Base-by-base conservation (phyloP, 2,329 filamentous ascomycete species). In the Shiraia sp. region DNA sequence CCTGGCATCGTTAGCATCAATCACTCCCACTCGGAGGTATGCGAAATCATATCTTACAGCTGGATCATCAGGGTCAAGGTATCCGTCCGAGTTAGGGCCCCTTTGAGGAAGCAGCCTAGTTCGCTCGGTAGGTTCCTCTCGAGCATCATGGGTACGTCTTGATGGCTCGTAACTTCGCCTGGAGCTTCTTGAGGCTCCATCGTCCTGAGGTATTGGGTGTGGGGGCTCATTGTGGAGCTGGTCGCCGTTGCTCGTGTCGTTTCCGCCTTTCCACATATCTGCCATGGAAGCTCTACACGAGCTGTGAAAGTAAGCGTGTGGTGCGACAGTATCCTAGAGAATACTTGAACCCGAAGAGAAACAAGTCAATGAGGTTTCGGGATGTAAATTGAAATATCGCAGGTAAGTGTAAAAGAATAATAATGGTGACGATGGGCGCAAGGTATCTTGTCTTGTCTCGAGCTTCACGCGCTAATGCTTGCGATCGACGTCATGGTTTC, bases 61-160 rank as follows among this genome's bases (percentile, higher is more conserved):
- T 65, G 87, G 88, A 65, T 91, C 87, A 74, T 90, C 86, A 10
- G 87, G 87, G 58, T 86, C 87, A 40, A 91, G 75, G 59, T 86
- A 90, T 35, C 76, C 78, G 62, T 87, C 80, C 30, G 82, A 72
- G 42, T 83, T 79, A n/a, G 73, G 72, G 58, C 84, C 86, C 26
- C 66, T 63, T 17, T 61, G 68, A 37, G 85, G 84, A 17, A 95
- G 78, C 53, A 95, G 76, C 22, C 87, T 79, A 27, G 81, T 82
- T 47, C 80, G 71, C 67, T 87, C 83, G 47, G 80, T 77, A 15
- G 80, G 74, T 42, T 83, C 76, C 29, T 82, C 76, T 33, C 63
- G 58, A 46, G 55, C 29, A 25, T 60, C 56, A 40, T 65, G 51
- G 36, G 55, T 59, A 29, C 55, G 55, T 40, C 63, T 59, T 8